Evolutionary conservation across 441 rosid genomes (phyloP).

Genomic region (Metrosideros polymorpha): DNA sequence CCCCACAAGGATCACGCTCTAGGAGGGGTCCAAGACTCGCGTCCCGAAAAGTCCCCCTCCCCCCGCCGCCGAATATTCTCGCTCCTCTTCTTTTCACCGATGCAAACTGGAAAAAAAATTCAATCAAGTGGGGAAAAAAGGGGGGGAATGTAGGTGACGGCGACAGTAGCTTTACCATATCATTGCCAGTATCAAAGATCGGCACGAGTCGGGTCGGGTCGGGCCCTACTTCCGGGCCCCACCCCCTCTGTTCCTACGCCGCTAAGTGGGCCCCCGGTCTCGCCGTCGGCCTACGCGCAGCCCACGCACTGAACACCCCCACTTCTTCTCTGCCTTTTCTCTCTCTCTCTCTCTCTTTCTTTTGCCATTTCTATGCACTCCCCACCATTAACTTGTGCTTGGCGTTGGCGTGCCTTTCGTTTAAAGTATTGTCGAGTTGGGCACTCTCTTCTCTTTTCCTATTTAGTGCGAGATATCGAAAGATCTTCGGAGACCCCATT

Average conservation of each 20-base stretch:
- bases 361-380: not conserved
- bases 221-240: not conserved
- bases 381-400: not conserved
- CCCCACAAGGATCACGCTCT: not conserved
- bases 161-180: not conserved
- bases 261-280: conserved; percentile 21
- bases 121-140: not conserved
- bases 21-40: not conserved
- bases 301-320: conserved; percentile 20
- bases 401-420: not conserved
- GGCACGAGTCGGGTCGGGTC: not conserved
- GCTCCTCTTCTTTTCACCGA: not conserved
- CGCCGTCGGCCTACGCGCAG: conserved; percentile 64
- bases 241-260: conserved; percentile 11
- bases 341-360: accelerated
- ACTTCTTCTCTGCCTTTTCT: not conserved
- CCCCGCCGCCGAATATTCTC: conserved; percentile 49
- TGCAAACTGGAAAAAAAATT: not conserved
- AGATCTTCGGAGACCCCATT: not conserved
- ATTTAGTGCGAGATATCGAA: not conserved
- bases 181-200: not conserved
- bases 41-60: not conserved
- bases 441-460: not conserved
- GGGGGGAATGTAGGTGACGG: not conserved
- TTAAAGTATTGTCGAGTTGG: not conserved